Evolutionary conservation across 306 rosid species (phyloP).

Genomic region (Rubus idaeus): DNA sequence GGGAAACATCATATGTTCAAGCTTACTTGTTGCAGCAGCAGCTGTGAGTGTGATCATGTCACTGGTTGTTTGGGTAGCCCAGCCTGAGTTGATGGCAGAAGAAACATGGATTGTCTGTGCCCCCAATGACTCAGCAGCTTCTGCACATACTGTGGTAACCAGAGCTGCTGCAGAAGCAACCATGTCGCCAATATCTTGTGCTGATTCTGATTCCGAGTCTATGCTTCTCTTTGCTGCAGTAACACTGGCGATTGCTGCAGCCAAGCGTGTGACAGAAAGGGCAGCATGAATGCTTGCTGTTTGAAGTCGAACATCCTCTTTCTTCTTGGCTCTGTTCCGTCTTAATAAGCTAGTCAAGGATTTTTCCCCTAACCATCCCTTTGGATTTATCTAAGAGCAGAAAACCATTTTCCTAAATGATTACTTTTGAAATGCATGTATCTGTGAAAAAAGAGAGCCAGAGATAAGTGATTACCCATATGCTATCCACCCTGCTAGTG

Average conservation of each 20-base stretch:
- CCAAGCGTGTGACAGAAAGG: slow-evolving; percentile 28
- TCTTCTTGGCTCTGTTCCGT: slow-evolving; percentile 8
- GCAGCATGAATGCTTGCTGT: slow-evolving; percentile 30
- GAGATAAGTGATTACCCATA: slow-evolving; percentile 5
- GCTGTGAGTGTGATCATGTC: slow-evolving; percentile 28
- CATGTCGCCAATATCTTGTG: neutral
- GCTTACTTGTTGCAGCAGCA: slow-evolving; percentile 29
- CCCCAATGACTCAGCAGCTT: slow-evolving; percentile 27
- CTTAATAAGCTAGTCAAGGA: slow-evolving; percentile 9
- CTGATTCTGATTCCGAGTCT: slow-evolving; percentile 5
- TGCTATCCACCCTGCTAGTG: slow-evolving; percentile 3
- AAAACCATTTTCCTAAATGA: neutral
- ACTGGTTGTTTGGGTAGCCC: slow-evolving; percentile 15
- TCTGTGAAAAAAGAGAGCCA: neutral
- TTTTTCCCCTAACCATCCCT: slow-evolving; percentile 10
- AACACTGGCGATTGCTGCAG: slow-evolving; percentile 32
- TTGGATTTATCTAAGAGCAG: neutral
- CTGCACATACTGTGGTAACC: slow-evolving; percentile 28
- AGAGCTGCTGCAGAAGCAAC: slow-evolving; percentile 34
- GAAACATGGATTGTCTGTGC: slow-evolving; percentile 21
- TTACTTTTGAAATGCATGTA: neutral
- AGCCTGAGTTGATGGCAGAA: slow-evolving; percentile 32
- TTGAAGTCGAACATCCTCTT: slow-evolving; percentile 25
- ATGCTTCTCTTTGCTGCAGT: slow-evolving; percentile 13
- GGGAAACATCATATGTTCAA: neutral